Evolutionary conservation across 345 rosid species (phyloP), one percentile per base, ranked within the genome.

Genomic region (Balakata baccata): DNA sequence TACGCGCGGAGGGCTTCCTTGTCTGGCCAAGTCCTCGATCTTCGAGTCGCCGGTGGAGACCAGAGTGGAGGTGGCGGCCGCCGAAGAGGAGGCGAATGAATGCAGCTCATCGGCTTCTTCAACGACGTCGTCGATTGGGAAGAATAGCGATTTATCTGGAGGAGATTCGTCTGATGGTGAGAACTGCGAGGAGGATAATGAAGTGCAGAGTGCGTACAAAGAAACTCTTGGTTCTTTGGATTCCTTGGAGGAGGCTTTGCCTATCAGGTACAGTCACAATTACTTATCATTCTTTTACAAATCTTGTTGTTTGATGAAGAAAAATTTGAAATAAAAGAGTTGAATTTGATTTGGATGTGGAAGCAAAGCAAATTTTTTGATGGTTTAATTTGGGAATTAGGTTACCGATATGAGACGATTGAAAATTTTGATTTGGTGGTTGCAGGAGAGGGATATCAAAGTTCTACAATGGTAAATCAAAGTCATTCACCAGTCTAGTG

Each of bases 391-490:
- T 43, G 47, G 47, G 47, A 43, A 43, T 43, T 43, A 43, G 47
- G 47, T 43, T 29, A 29, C 2, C 6, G 6, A 43, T 23, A 8
- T 6, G 18, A 3, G 34, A 29, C 2, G 34, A 29, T 29, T 29
- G 34, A 29, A n/a, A n/a, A 29, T 29, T 29, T 29, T 29, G 34
- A 29, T 0, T 22, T 56, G 63, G 39, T 73, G 66, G 39, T 74
- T 79, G 73, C 88, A 91, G 98, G 86, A 86, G 84, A 79, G 94
- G 98, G 16, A 89, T 95, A 59, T 95, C 99, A 0, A 89, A 75
- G 45, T 92, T 83, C 78, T 95, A 91, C 81, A 79, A 69, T 61
- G 99, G 99, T 7, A 95, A 92, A 80, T 92, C 99, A 0, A 92
- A 87, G 81, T 91, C 97, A 0, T 95, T 84, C 66, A 86, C 98